phyloP scores from a whole-genome alignment of 225 moss, liverwort and hornwort species.

The Antitrichia curtipendula region DNA sequence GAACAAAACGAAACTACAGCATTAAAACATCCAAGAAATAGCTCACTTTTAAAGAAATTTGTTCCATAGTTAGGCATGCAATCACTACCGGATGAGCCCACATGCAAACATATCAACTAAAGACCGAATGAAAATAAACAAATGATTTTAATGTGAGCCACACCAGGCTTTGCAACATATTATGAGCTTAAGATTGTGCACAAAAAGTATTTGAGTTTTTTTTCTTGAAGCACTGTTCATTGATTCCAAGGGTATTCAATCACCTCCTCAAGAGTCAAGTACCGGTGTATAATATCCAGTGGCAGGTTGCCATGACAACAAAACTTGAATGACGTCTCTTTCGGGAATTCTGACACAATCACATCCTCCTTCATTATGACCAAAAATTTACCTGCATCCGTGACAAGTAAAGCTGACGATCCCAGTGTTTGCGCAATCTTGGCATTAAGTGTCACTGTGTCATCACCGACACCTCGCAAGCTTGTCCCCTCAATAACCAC shows the following conservation, averaged over 20 bases:
- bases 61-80: neutral
- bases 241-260: neutral
- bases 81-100: neutral
- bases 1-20: neutral
- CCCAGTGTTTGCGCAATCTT: constrained; percentile 70
- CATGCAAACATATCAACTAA: neutral
- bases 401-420: constrained; percentile 63
- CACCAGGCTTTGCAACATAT: neutral
- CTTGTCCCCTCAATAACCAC: constrained; percentile 78
- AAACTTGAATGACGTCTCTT: neutral
- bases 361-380: neutral
- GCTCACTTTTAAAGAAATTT: neutral
- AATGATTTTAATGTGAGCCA: neutral
- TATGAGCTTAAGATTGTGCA: neutral
- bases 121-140: neutral
- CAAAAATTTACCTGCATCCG: constrained; percentile 52
- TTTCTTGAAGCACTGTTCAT: neutral
- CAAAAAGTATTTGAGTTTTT: too few relatives aligned
- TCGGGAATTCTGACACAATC: neutral
- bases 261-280: neutral
- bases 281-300: neutral
- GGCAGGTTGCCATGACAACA: neutral
- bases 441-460: constrained; percentile 65
- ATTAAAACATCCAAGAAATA: neutral
- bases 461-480: constrained; percentile 84